Evolutionary conservation across 1,284 basidiomycete species (phyloP).

Genomic region (Apiotrichum siamense): DNA sequence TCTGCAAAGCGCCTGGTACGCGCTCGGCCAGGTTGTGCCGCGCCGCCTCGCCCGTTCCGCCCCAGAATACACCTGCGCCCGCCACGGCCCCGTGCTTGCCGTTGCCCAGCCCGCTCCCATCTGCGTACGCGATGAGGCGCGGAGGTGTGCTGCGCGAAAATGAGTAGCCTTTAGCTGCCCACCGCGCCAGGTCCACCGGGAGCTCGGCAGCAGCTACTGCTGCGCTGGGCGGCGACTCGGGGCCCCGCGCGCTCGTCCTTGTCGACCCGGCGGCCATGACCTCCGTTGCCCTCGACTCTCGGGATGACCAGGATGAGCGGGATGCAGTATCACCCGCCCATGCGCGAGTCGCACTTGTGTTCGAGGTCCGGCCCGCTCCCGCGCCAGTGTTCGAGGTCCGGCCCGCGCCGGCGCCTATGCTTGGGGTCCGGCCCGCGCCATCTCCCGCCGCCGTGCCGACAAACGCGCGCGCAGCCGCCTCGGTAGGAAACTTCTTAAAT

Average conservation of each 20-base stretch:
- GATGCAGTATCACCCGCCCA: no score
- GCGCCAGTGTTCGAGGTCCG: no score
- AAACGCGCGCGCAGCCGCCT: slow-evolving; percentile 30
- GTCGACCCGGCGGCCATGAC: no score
- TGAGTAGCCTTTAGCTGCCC: slow-evolving; percentile 29
- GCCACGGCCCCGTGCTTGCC: slow-evolving; percentile 37
- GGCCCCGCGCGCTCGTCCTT: background rate
- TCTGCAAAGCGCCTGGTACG: slow-evolving; percentile 43
- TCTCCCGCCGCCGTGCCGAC: slow-evolving; percentile 8
- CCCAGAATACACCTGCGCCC: slow-evolving; percentile 47
- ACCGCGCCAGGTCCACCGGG: slow-evolving; percentile 11
- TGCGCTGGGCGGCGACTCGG: background rate
- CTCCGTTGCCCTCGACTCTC: no score
- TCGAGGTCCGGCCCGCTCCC: no score
- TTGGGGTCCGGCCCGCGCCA: no score
- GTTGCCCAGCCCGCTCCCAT: slow-evolving; percentile 42
- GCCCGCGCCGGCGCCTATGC: background rate
- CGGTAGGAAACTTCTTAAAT: slow-evolving; percentile 42
- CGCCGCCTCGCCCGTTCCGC: slow-evolving; percentile 26
- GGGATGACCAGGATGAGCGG: no score
- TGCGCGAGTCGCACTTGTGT: no score
- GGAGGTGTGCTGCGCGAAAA: slow-evolving; percentile 20
- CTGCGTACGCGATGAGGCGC: slow-evolving; percentile 44
- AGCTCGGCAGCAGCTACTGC: slow-evolving; percentile 10
- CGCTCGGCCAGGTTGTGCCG: slow-evolving; percentile 39